These are phyloP conservation scores for Hypoxylon subgilvum DNA, from an alignment of 495 filamentous ascomycete species.

Conservation along the genomic window DNA sequence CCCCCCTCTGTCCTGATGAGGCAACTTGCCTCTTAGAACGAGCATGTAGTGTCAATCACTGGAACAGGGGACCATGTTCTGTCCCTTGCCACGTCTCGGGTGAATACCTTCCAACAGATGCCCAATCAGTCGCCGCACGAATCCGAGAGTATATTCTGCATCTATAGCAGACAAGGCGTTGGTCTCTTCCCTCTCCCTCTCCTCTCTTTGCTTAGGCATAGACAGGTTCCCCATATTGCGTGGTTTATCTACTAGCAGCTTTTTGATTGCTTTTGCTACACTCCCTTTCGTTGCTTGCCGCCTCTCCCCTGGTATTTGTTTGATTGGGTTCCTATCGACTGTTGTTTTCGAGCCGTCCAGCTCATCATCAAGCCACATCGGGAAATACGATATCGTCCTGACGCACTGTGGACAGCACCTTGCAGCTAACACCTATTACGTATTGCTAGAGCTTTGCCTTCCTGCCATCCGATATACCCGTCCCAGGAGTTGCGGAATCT, in stretches of 20 bases:
- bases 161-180: constrained; percentile 24
- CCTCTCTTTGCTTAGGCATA: constrained; percentile 29
- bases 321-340: constrained; percentile 36
- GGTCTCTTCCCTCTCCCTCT: too few species aligned
- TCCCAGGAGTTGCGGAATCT: constrained; percentile 22
- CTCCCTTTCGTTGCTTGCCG: constrained; percentile 30
- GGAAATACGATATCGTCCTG: constrained; percentile 36
- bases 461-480: constrained; percentile 32
- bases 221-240: constrained; percentile 29
- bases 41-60: constrained; percentile 46
- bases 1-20: constrained; percentile 33
- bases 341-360: constrained; percentile 27
- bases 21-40: constrained; percentile 42
- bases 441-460: constrained; percentile 26
- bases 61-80: constrained; percentile 44
- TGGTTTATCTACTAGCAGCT: constrained; percentile 28
- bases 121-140: constrained; percentile 25
- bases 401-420: constrained; percentile 35
- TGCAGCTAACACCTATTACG: constrained; percentile 38
- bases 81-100: constrained; percentile 42
- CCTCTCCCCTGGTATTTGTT: constrained; percentile 31
- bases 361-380: constrained; percentile 45
- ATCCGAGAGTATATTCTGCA: constrained; percentile 31
- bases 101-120: constrained; percentile 36
- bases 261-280: constrained; percentile 37